A percentile compares a stretch with the other conserved stretches of the same genome.
Evolutionary conservation across 176 grass and related monocot species (phyloP).

Genomic region (Otatea glauca): DNA sequence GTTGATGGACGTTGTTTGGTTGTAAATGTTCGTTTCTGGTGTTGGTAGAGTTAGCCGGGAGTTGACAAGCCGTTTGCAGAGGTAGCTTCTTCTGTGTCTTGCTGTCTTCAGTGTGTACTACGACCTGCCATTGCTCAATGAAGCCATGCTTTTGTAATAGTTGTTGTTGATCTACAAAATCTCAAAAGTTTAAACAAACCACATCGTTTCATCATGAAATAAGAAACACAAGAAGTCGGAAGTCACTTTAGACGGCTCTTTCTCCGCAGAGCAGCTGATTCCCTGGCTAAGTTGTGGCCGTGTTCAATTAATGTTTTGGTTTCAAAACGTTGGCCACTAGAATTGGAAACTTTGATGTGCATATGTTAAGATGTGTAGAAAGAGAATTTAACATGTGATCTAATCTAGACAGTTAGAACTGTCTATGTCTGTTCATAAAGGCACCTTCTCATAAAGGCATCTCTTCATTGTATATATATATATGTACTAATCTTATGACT

Average conservation of each 20-base stretch:
- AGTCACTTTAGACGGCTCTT: not conserved
- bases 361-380: not conserved
- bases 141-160: slow-evolving; percentile 13
- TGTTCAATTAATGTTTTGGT: too few species aligned
- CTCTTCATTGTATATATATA: too few species aligned
- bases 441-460: too few species aligned
- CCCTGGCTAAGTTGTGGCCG: too few species aligned
- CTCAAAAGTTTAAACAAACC: not conserved
- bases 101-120: not conserved
- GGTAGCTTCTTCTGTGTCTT: slow-evolving; percentile 11
- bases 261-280: not conserved
- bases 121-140: not conserved
- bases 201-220: too few species aligned
- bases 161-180: not conserved
- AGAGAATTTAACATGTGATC: too few species aligned
- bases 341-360: not conserved
- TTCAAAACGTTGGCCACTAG: not conserved
- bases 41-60: slow-evolving; percentile 31
- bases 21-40: slow-evolving; percentile 1
- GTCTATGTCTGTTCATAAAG: too few species aligned
- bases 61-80: slow-evolving; percentile 16
- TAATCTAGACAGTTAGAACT: too few species aligned
- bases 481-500: too few species aligned
- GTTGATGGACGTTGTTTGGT: not conserved
- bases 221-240: not conserved